Evolutionary conservation across 2,329 filamentous ascomycete genomes (phyloP), one percentile per base, ranked within the genome.

Genomic region (Lecanoromycetidae sp.): DNA sequence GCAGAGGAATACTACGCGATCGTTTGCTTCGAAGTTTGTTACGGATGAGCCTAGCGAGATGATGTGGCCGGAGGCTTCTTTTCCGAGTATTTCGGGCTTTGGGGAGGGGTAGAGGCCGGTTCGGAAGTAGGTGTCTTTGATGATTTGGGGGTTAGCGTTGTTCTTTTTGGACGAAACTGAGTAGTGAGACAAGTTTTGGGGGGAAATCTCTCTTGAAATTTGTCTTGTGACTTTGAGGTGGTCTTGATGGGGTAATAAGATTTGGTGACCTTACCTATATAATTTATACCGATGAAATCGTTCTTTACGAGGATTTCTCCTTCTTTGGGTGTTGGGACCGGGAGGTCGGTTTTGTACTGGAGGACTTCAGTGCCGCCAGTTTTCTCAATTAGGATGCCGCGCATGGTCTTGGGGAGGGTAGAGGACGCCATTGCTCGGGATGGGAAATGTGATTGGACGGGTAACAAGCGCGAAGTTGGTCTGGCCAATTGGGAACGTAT

Each of bases 261-360:
- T n/a, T 65, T n/a, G n/a, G n/a, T n/a, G n/a, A n/a, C n/a, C n/a
- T n/a, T n/a, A n/a, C 94, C 88, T 58, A 94, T 93, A 67, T 76
- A 94, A 67, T 94, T 94, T 52, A 94, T 70, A 50, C 87, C 88
- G 40, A 82, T 72, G 61, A 76, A 84, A 54, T 81, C 77, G 64
- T 94, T 94, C 65, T 82, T 83, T 49, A 94, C 76, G 3, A 94
- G 75, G 19, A 94, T 65, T 55, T 94, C 73, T 49, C 79, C 80
- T n/a, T 80, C 76, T 29, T 76, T 69, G 2, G 75, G 76, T 41
- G 71, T 67, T 0, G 87, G 85, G 1, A 94, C 76, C 5, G 82
- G 79, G 3, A 87, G 62, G 58, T 86, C 77, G 15, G 77, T 77
- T 58, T 74, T 81, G 64, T 82, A 79, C 58, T 87, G 69, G 17